Evolutionary conservation across 2,329 filamentous ascomycete species (phyloP).

Genomic region (Fusarium hainanense): DNA sequence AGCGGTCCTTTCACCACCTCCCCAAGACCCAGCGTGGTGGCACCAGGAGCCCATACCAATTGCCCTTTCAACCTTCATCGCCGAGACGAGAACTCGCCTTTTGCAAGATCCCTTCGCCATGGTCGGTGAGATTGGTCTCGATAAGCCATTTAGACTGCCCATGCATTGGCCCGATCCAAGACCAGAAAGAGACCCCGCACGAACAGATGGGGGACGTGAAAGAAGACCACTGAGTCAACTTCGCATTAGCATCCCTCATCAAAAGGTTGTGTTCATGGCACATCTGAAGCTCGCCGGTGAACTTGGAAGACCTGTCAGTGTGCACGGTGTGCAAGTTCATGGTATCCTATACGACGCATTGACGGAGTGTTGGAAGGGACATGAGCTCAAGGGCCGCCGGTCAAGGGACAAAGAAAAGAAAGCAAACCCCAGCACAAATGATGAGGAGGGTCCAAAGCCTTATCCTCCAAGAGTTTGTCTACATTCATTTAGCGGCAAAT

Average conservation of each 20-base stretch:
- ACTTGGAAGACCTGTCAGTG: conserved; percentile 69
- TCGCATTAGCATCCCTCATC: conserved; percentile 72
- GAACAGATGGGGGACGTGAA: conserved; percentile 75
- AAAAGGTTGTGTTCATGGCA: conserved; percentile 69
- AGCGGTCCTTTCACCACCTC: conserved; percentile 21
- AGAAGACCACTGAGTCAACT: conserved; percentile 73
- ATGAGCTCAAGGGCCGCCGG: conserved; percentile 69
- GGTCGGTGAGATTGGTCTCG: conserved; percentile 79
- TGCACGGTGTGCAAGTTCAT: conserved; percentile 79
- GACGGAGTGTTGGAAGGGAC: conserved; percentile 69
- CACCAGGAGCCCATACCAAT: conserved; percentile 65
- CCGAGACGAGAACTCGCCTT: conserved; percentile 65
- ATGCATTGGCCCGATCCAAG: conserved; percentile 58
- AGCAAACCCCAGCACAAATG: conserved; percentile 42
- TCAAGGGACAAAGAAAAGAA: conserved; percentile 45
- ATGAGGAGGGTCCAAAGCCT: conserved; percentile 40
- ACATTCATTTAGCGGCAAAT: conserved; percentile 86
- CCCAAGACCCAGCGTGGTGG: conserved; percentile 35
- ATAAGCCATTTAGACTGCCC: conserved; percentile 78
- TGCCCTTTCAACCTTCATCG: conserved; percentile 66
- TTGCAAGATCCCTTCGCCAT: conserved; percentile 69
- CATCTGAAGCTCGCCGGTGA: conserved; percentile 76
- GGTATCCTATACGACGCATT: conserved; percentile 73
- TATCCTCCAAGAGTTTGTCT: conserved; percentile 89
- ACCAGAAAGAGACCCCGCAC: conserved; percentile 33